Conservation (phyloP, 352 stramenopile species). For the Globisporangium carolinianum region DNA sequence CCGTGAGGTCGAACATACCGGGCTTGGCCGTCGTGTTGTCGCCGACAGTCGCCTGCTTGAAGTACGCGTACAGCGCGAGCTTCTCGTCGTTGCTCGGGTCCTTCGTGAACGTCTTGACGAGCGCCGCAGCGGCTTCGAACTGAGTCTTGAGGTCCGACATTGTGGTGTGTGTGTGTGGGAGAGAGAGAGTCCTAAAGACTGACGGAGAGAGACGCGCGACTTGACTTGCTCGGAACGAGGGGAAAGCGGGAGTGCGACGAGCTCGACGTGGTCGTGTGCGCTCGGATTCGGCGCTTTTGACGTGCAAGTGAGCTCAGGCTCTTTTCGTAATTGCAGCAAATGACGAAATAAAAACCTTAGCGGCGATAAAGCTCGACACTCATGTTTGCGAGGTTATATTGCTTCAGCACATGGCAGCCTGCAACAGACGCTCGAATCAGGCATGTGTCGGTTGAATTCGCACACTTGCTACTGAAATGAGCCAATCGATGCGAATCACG, state of each 20-base stretch:
- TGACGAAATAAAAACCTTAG: no score
- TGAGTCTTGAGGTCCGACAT: conserved; percentile 83
- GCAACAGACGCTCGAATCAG: no score
- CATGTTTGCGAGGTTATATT: no score
- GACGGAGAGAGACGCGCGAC: no score
- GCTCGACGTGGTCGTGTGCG: neutral
- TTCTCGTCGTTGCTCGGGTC: conserved; percentile 85
- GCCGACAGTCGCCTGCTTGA: conserved; percentile 86
- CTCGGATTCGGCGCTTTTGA: no score
- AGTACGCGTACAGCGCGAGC: conserved; percentile 85
- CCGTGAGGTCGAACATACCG: conserved; percentile 83
- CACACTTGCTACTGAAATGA: no score
- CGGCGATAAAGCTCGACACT: no score
- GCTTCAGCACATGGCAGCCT: no score
- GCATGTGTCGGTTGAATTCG: no score
- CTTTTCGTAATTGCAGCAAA: no score
- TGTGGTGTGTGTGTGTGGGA: conserved; percentile 1
- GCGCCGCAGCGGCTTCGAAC: conserved; percentile 76
- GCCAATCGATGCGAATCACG: no score
- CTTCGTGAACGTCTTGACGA: conserved; percentile 80
- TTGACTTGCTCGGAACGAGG: neutral
- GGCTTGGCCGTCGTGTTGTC: conserved; percentile 80
- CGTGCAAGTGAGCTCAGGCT: no score
- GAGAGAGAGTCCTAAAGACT: neutral
- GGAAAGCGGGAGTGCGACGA: neutral